Conservation (phyloP, 805 yeast species). For the Schizosaccharomyces lindneri region DNA sequence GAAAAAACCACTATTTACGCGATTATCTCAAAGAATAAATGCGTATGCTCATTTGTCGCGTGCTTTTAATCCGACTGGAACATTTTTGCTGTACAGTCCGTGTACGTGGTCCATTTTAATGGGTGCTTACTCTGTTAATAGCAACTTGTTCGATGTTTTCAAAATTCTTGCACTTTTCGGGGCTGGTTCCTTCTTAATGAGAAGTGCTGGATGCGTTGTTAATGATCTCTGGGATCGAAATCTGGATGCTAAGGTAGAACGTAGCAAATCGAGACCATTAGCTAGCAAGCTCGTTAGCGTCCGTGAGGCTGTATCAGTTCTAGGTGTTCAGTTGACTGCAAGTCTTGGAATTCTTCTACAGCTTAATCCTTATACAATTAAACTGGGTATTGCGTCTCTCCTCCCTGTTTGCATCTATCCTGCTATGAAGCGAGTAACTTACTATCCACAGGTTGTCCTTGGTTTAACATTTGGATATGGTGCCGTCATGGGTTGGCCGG, state of each 20-base stretch:
- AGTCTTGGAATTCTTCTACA: conserved; percentile 50
- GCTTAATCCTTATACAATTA: conserved; percentile 61
- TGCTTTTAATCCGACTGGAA: conserved; percentile 88
- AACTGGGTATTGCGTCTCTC: conserved; percentile 57
- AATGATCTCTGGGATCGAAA: conserved; percentile 73
- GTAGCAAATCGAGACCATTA: conserved; percentile 81
- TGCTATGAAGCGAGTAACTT: conserved; percentile 76
- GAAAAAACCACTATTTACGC: not conserved
- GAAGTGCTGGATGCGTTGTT: conserved; percentile 95
- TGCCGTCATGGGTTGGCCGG: conserved; percentile 79
- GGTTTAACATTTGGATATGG: conserved; percentile 87
- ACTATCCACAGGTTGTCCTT: conserved; percentile 73
- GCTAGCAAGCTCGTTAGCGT: conserved; percentile 63
- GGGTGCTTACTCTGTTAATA: conserved; percentile 49
- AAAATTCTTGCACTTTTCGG: conserved; percentile 48
- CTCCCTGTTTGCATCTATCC: conserved; percentile 73
- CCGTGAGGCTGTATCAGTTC: conserved; percentile 41
- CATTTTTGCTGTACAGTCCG: conserved; percentile 59
- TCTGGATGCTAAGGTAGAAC: conserved; percentile 59
- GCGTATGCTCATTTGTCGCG: conserved; percentile 88
- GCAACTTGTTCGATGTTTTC: conserved; percentile 38
- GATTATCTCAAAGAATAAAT: conserved; percentile 42
- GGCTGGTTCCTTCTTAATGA: conserved; percentile 68
- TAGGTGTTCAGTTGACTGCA: conserved; percentile 46
- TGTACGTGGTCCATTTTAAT: conserved; percentile 80